phyloP scores from a whole-genome alignment of 192 early-diverging fungal species.

The Umbelopsis ramanniana region DNA sequence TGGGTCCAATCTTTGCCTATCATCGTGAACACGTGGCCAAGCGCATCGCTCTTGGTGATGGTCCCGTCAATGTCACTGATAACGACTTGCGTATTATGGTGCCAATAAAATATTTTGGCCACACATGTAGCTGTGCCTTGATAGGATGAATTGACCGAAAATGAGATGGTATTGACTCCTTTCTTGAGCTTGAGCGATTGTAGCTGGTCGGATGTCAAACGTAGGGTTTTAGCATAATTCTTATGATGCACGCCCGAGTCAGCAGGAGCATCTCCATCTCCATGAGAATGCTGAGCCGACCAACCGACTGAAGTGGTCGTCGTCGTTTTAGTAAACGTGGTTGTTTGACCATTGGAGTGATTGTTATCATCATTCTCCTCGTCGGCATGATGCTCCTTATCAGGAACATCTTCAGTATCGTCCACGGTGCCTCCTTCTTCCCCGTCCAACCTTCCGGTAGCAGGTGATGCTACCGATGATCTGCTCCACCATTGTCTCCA shows the following conservation, averaged over 20 bases:
- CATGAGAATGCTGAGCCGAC: conserved; percentile 16
- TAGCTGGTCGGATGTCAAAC: conserved; percentile 92
- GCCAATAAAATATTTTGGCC: conserved; percentile 90
- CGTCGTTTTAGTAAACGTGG: conserved; percentile 39
- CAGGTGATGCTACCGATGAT: conserved; percentile 33
- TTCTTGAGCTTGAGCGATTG: conserved; percentile 76
- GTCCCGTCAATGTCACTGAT: conserved; percentile 99
- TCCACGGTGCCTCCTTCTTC: background rate
- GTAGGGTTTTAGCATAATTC: conserved; percentile 86
- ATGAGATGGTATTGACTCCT: conserved; percentile 90
- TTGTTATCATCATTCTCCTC: background rate
- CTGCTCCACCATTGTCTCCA: conserved; percentile 47
- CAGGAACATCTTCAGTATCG: background rate
- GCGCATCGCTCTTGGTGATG: conserved; percentile 96
- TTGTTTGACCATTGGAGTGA: conserved; percentile 15
- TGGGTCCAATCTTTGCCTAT: conserved; percentile 99
- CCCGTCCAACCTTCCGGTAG: background rate
- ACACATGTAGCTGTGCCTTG: conserved; percentile 79
- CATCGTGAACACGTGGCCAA: conserved; percentile 97
- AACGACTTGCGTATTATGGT: conserved; percentile 82
- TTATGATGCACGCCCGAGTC: conserved; percentile 17
- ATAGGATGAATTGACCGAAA: conserved; percentile 79
- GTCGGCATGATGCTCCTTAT: background rate
- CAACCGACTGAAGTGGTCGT: conserved; percentile 38
- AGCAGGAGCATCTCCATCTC: background rate